Conservation (phyloP, 2,329 filamentous ascomycete species). For the Pseudogymnoascus sp. region DNA sequence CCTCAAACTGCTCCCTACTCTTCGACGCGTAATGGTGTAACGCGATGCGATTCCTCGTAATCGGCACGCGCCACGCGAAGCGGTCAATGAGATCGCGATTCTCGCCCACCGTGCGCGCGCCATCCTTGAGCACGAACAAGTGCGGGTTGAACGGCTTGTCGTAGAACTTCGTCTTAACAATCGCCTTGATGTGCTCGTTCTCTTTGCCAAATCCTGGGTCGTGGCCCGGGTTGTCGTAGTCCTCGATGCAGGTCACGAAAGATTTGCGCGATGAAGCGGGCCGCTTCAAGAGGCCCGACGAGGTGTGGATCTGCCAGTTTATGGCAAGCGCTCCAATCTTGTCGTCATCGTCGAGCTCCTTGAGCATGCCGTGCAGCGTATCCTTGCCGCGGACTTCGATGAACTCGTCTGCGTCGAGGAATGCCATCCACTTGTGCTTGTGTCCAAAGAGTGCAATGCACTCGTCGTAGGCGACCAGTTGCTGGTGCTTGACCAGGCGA, state of each 20-base stretch:
- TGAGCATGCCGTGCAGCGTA: slow-evolving; percentile 24
- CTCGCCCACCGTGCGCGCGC: slow-evolving; percentile 23
- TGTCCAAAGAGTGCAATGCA: slow-evolving; percentile 21
- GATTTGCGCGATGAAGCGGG: slow-evolving; percentile 21
- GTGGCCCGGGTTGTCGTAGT: slow-evolving; percentile 17
- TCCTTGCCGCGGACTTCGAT: slow-evolving; percentile 22
- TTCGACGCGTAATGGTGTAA: slow-evolving; percentile 30
- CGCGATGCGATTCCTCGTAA: slow-evolving; percentile 25
- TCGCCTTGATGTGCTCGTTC: slow-evolving; percentile 28
- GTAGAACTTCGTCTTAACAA: slow-evolving; percentile 25
- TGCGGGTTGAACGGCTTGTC: slow-evolving; percentile 19
- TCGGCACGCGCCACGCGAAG: slow-evolving; percentile 22
- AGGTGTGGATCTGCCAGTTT: slow-evolving; percentile 29
- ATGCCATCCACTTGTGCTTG: slow-evolving; percentile 29
- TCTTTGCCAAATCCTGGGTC: slow-evolving; percentile 17
- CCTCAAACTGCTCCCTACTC: slow-evolving; percentile 27
- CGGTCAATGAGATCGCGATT: slow-evolving; percentile 19
- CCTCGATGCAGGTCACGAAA: slow-evolving; percentile 26
- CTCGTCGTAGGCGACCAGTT: slow-evolving; percentile 19
- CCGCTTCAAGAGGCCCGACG: slow-evolving; percentile 22
- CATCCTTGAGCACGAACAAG: slow-evolving; percentile 19
- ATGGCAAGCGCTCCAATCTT: slow-evolving; percentile 27
- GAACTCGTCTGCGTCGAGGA: slow-evolving; percentile 28
- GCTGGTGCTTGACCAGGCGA: slow-evolving; percentile 13
- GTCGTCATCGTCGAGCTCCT: slow-evolving; percentile 21